Percentiles rank a stretch among this genome's conserved stretches.
Conservation (phyloP, 257 asterid species). For the Lycium ferocissimum region DNA sequence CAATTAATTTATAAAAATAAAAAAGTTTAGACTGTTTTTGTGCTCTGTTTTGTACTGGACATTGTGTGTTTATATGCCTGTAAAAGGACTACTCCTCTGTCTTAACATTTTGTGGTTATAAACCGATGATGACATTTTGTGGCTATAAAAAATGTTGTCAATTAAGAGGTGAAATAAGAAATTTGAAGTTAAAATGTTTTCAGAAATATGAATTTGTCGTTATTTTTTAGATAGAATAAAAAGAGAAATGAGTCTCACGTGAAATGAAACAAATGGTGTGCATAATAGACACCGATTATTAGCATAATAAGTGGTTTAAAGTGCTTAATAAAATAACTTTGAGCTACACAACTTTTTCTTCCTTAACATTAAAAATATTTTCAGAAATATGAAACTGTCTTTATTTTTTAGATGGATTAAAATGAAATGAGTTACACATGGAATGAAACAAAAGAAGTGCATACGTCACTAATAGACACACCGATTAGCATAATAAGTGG, state of each 20-base stretch:
- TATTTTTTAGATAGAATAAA: neutral
- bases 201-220: neutral
- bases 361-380: neutral
- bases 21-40: neutral
- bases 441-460: neutral
- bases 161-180: neutral
- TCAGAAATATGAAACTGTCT: neutral
- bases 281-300: neutral
- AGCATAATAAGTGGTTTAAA: neutral
- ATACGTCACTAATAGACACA: neutral
- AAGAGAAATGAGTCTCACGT: neutral
- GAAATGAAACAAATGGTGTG: neutral
- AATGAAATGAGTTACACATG: neutral
- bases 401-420: neutral
- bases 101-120: neutral
- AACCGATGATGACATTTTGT: neutral
- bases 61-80: neutral
- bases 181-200: neutral
- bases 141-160: neutral
- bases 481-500: neutral
- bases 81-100: neutral
- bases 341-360: neutral
- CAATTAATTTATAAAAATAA: neutral
- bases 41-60: neutral
- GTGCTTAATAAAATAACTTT: neutral